Conservation (phyloP, 2,329 filamentous ascomycete genomes). For the Phaeosphaeriaceae sp. region DNA sequence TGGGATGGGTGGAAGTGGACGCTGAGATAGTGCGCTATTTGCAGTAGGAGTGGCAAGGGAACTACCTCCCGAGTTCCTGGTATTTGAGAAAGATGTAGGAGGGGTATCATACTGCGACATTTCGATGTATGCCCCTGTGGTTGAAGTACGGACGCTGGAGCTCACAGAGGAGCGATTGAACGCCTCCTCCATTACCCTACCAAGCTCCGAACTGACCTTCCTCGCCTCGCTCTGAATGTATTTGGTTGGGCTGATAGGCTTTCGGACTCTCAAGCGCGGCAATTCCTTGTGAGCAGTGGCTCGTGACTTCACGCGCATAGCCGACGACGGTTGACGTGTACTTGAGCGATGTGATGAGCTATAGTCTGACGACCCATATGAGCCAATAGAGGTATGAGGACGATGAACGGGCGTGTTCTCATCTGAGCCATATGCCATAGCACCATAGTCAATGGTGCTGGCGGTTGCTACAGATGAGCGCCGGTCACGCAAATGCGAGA, state of each 20-base stretch:
- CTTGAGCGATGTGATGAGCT: constrained; percentile 26
- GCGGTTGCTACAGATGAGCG: constrained; percentile 52
- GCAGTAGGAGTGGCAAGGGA: constrained; percentile 33
- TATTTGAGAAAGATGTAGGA: constrained; percentile 56
- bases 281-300: constrained; percentile 32
- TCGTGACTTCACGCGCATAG: constrained; percentile 37
- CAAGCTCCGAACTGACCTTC: constrained; percentile 82
- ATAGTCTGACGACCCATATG: constrained; percentile 26
- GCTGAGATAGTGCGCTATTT: constrained; percentile 42
- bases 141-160: constrained; percentile 57
- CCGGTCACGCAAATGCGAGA: constrained; percentile 59
- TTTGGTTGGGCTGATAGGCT: constrained; percentile 54
- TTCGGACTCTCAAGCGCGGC: constrained; percentile 43
- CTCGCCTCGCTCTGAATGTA: constrained; percentile 78
- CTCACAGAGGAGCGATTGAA: constrained; percentile 74
- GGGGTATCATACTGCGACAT: constrained; percentile 58
- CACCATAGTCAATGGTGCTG: constrained; percentile 39
- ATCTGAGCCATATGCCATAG: constrained; percentile 38
- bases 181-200: constrained; percentile 89
- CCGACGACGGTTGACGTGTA: constrained; percentile 26
- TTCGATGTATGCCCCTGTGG: constrained; percentile 18
- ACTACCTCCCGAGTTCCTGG: constrained; percentile 42
- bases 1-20: constrained; percentile 55
- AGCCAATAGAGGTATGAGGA: constrained; percentile 27
- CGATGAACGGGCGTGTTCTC: constrained; percentile 37